These are phyloP conservation scores for Aleurites moluccanus DNA, from an alignment of 441 rosid species.

Conservation along the genomic window DNA sequence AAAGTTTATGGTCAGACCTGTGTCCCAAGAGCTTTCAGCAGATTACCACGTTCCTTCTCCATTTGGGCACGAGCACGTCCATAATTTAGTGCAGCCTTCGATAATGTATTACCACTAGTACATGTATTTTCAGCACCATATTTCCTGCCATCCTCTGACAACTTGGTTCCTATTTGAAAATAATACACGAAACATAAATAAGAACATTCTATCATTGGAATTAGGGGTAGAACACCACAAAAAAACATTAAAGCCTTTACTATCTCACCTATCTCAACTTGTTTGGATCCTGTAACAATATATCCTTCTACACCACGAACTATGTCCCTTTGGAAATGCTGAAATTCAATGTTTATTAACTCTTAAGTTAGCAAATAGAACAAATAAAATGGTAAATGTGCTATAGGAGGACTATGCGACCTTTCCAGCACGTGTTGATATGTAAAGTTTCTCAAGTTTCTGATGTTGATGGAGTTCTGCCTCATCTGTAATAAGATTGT, in stretches of 20 bases:
- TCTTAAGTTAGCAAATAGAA: neutral
- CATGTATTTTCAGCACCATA: slow-evolving; percentile 88
- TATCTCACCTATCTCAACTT: slow-evolving; percentile 81
- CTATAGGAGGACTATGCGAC: slow-evolving; percentile 34
- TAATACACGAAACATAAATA: slow-evolving; percentile 13
- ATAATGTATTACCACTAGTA: slow-evolving; percentile 75
- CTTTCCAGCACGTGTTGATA: slow-evolving; percentile 90
- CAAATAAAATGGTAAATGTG: slow-evolving; percentile 3
- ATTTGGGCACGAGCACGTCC: slow-evolving; percentile 75
- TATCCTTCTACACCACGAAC: slow-evolving; percentile 91
- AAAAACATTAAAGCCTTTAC: slow-evolving; percentile 14
- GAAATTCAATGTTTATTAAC: slow-evolving; percentile 25
- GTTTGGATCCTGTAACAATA: slow-evolving; percentile 79
- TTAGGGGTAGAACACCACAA: slow-evolving; percentile 1
- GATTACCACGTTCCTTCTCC: slow-evolving; percentile 85
- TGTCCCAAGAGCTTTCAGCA: slow-evolving; percentile 80
- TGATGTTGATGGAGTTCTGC: slow-evolving; percentile 79
- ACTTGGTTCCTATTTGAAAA: slow-evolving; percentile 62
- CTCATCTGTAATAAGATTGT: slow-evolving; percentile 63
- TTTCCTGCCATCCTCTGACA: slow-evolving; percentile 85
- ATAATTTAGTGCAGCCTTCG: slow-evolving; percentile 64
- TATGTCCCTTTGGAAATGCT: slow-evolving; percentile 92
- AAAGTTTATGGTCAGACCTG: slow-evolving; percentile 51
- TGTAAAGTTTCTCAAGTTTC: slow-evolving; percentile 85
- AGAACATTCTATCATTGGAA: slow-evolving; percentile 16